Percentiles rank a stretch among this genome's conserved stretches.
Conservation (phyloP, 2,329 filamentous ascomycete genomes). For the Helotiales sp. region DNA sequence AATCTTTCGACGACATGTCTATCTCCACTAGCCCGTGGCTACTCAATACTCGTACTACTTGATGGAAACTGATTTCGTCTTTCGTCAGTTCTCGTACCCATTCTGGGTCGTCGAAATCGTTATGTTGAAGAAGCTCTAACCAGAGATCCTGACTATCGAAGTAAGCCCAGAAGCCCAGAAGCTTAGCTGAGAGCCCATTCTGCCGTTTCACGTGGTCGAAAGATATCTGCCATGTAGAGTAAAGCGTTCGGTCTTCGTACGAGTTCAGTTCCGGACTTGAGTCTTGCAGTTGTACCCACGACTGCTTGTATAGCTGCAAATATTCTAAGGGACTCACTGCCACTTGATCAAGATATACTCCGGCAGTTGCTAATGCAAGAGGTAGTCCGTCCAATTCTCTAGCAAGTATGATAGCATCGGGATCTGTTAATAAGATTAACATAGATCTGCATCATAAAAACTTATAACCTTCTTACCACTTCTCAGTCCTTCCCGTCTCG, state of each 20-base stretch:
- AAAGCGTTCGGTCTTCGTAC: constrained; percentile 20
- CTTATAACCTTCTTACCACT: constrained; percentile 12
- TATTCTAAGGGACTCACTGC: constrained; percentile 12
- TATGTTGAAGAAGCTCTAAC: constrained; percentile 22
- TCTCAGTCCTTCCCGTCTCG: constrained; percentile 4
- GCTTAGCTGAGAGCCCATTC: constrained; percentile 3
- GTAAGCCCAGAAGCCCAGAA: constrained; percentile 18
- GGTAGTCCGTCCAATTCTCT: constrained; percentile 17
- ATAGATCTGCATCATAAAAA: background rate
- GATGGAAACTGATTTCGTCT: constrained; percentile 19
- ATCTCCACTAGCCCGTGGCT: constrained; percentile 14
- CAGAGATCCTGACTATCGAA: constrained; percentile 22
- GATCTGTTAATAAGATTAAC: constrained; percentile 11
- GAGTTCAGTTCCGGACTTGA: constrained; percentile 12
- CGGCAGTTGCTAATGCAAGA: constrained; percentile 18
- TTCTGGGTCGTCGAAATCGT: background rate
- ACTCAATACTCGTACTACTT: constrained; percentile 11
- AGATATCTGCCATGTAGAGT: constrained; percentile 21
- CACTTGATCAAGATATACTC: constrained; percentile 18
- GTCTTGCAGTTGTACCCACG: constrained; percentile 10
- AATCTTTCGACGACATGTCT: constrained; percentile 9
- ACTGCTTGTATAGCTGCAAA: constrained; percentile 17
- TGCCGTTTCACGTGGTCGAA: constrained; percentile 13
- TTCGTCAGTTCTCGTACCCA: constrained; percentile 19
- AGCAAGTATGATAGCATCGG: constrained; percentile 9